These are phyloP conservation scores for Scenedesmus sp. DNA, from an alignment of 163 green algal genomes.

Conservation along the genomic window DNA sequence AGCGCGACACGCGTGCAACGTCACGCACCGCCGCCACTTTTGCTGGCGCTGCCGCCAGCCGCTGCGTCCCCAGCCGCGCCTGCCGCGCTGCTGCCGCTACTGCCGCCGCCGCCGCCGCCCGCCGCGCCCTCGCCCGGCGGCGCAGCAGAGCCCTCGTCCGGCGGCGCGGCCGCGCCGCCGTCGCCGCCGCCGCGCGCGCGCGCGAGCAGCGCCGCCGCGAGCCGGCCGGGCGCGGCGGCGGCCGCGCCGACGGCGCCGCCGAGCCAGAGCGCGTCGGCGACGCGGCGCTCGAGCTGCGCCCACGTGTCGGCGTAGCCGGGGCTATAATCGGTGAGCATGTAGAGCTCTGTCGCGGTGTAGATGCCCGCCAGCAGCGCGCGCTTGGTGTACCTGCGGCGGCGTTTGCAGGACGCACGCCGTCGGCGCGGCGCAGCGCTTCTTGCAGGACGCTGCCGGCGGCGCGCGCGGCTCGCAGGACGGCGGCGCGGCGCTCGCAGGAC, in stretches of 20 bases:
- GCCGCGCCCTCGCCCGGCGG: background rate
- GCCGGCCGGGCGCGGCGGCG: background rate
- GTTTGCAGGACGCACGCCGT: too few species aligned
- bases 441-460: too few species aligned
- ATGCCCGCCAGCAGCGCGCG: slow-evolving; percentile 59
- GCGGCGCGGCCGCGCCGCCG: background rate
- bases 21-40: too few species aligned
- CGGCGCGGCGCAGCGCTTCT: too few species aligned
- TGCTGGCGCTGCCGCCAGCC: too few species aligned
- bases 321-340: slow-evolving; percentile 85
- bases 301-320: slow-evolving; percentile 80
- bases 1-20: too few species aligned
- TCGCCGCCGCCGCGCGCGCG: background rate
- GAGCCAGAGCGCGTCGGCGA: slow-evolving; percentile 46
- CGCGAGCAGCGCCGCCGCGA: slow-evolving; percentile 6
- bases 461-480: too few species aligned
- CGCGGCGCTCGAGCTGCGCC: slow-evolving; percentile 67
- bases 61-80: too few species aligned
- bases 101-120: background rate
- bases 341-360: slow-evolving; percentile 80
- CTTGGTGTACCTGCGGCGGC: slow-evolving; percentile 73
- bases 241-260: slow-evolving; percentile 3
- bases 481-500: too few species aligned
- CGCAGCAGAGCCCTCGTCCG: background rate
- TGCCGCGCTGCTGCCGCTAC: slow-evolving; percentile 7